These are phyloP conservation scores for Colletotrichum spaethianum DNA, from an alignment of 2,329 filamentous ascomycete species.

Conservation along the genomic window DNA sequence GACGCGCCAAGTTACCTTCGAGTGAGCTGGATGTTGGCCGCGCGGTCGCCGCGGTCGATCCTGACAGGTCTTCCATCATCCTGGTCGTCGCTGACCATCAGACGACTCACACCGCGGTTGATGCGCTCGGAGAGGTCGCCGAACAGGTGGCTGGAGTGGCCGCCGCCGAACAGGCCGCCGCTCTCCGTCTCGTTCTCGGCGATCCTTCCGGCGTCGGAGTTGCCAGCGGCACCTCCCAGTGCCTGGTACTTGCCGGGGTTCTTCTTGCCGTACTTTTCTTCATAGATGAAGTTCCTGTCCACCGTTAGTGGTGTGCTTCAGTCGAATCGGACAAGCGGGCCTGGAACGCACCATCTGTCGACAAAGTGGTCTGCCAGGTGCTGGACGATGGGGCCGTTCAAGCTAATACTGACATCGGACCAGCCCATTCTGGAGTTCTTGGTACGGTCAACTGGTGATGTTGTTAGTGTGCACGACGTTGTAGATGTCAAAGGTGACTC, in stretches of 20 bases:
- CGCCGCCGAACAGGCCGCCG: slow-evolving; percentile 42
- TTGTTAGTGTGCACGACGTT: not conserved
- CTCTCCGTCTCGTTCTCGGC: slow-evolving; percentile 32
- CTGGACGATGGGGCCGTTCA: slow-evolving; percentile 81
- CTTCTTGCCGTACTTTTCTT: slow-evolving; percentile 79
- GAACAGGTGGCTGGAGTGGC: slow-evolving; percentile 53
- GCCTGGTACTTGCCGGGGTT: slow-evolving; percentile 66
- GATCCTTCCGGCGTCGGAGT: slow-evolving; percentile 33
- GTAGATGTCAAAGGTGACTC: slow-evolving; percentile 42
- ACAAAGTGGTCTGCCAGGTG: slow-evolving; percentile 85
- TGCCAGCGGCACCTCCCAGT: slow-evolving; percentile 41
- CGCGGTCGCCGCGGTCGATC: slow-evolving; percentile 44
- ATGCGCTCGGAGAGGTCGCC: slow-evolving; percentile 62
- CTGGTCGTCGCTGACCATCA: slow-evolving; percentile 53
- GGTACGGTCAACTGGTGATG: slow-evolving; percentile 75
- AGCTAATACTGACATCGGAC: slow-evolving; percentile 86
- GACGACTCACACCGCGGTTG: slow-evolving; percentile 54
- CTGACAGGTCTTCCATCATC: slow-evolving; percentile 42
- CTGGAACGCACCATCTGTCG: slow-evolving; percentile 77
- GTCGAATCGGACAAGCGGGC: not conserved
- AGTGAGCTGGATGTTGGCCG: slow-evolving; percentile 64
- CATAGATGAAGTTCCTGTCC: slow-evolving; percentile 84
- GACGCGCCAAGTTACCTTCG: slow-evolving; percentile 57
- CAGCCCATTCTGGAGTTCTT: slow-evolving; percentile 91
- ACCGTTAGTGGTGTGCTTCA: slow-evolving; percentile 32